phyloP scores from a whole-genome alignment of 2,329 filamentous ascomycete species.

The Bipolaris gigantea region DNA sequence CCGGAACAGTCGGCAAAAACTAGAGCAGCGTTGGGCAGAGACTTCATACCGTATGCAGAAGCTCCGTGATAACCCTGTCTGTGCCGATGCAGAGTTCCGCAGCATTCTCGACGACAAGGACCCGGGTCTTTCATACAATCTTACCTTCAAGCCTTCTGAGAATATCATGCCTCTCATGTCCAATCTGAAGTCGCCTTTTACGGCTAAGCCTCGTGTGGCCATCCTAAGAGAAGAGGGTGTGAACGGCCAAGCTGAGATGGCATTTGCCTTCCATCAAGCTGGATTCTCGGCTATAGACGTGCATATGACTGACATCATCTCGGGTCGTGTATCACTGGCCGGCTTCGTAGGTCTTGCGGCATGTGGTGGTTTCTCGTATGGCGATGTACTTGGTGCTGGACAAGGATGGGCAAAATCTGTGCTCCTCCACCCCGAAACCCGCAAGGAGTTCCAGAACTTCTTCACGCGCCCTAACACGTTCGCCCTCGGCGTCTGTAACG shows the following conservation, averaged over 20 bases:
- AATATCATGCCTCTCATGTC: constrained; percentile 70
- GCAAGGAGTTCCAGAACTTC: constrained; percentile 79
- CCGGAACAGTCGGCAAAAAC: constrained; percentile 66
- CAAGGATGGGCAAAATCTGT: constrained; percentile 96
- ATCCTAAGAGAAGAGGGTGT: constrained; percentile 95
- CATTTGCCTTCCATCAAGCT: constrained; percentile 88
- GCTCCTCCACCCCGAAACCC: constrained; percentile 74
- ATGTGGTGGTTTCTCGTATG: constrained; percentile 97
- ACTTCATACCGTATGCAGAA: constrained; percentile 93
- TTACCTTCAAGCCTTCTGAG: constrained; percentile 79
- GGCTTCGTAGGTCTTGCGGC: constrained; percentile 87
- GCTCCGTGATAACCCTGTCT: constrained; percentile 82
- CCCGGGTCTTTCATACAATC: constrained; percentile 80
- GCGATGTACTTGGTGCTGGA: constrained; percentile 89
- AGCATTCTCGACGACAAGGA: constrained; percentile 74
- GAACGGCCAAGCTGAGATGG: constrained; percentile 97
- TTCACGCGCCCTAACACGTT: constrained; percentile 90
- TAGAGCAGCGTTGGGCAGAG: constrained; percentile 85
- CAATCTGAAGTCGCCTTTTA: constrained; percentile 63
- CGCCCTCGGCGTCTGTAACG: constrained; percentile 92
- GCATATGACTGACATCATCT: constrained; percentile 91
- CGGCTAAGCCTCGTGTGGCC: constrained; percentile 73
- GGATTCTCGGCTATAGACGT: constrained; percentile 92
- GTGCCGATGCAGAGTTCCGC: constrained; percentile 80
- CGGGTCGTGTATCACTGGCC: constrained; percentile 74